Evolutionary conservation across 169 alveolate species (phyloP).

Genomic region (Theileria parva): DNA sequence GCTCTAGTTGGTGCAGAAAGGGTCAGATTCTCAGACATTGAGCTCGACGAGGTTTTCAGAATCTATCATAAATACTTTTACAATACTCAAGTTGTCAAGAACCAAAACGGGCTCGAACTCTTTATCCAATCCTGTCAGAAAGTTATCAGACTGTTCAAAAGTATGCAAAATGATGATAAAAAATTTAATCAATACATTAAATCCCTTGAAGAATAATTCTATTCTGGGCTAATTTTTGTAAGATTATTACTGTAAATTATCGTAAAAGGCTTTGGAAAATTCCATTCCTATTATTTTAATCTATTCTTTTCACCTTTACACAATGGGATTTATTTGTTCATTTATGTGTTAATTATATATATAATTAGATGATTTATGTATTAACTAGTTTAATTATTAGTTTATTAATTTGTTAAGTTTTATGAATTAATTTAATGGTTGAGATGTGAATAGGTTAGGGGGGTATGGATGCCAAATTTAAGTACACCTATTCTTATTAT

Average conservation of each 20-base stretch:
- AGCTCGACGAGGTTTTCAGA: background rate
- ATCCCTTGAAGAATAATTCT: background rate
- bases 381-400: background rate
- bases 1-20: conserved; percentile 9
- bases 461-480: background rate
- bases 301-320: background rate
- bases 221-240: background rate
- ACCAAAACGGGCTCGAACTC: background rate
- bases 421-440: too few species aligned
- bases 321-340: background rate
- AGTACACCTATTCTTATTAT: background rate
- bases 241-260: background rate
- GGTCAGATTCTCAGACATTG: background rate
- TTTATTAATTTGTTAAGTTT: too few species aligned
- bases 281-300: background rate
- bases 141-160: background rate
- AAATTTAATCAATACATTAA: background rate
- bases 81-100: background rate
- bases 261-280: background rate
- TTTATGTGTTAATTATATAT: too few species aligned
- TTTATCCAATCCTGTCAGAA: background rate
- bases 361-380: background rate
- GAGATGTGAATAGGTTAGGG: background rate
- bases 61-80: background rate
- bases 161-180: conserved; percentile 5